Conservation (phyloP, 352 stramenopile species). For the Phytophthora brassicae region DNA sequence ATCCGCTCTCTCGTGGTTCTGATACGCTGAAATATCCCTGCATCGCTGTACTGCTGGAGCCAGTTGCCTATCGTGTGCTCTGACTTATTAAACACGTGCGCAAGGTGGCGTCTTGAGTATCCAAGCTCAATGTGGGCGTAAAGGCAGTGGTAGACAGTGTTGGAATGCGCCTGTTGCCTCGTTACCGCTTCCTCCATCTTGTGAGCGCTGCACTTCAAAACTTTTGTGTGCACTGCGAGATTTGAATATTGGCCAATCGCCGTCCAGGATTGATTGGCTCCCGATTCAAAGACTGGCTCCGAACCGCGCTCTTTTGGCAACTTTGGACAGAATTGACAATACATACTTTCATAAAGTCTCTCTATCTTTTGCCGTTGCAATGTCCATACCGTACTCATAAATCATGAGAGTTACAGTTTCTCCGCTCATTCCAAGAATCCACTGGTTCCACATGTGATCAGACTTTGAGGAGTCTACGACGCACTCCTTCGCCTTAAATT, state of each 20-base stretch:
- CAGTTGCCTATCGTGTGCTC: conserved; percentile 28
- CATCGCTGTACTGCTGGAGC: conserved; percentile 19
- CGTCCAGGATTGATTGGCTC: too few species aligned
- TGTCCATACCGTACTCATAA: too few species aligned
- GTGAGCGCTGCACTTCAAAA: neutral
- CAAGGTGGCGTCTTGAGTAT: conserved; percentile 16
- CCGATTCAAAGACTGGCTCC: too few species aligned
- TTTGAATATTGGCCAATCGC: too few species aligned
- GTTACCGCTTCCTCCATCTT: conserved; percentile 18
- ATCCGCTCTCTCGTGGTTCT: conserved; percentile 2
- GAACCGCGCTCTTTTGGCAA: too few species aligned
- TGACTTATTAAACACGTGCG: conserved; percentile 27
- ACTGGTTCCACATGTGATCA: neutral
- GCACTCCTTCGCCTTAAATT: neutral
- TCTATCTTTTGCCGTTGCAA: too few species aligned
- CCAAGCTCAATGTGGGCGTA: conserved; percentile 28
- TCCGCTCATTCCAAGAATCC: neutral
- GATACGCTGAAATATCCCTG: conserved; percentile 18
- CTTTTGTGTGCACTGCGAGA: too few species aligned
- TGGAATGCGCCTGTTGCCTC: conserved; percentile 11
- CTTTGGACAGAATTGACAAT: too few species aligned
- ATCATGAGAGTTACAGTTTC: neutral
- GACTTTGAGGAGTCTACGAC: neutral
- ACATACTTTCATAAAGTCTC: too few species aligned
- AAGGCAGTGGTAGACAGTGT: conserved; percentile 28